Evolutionary conservation across 306 rosid species (phyloP).

Genomic region (Dalbergia oliveri): DNA sequence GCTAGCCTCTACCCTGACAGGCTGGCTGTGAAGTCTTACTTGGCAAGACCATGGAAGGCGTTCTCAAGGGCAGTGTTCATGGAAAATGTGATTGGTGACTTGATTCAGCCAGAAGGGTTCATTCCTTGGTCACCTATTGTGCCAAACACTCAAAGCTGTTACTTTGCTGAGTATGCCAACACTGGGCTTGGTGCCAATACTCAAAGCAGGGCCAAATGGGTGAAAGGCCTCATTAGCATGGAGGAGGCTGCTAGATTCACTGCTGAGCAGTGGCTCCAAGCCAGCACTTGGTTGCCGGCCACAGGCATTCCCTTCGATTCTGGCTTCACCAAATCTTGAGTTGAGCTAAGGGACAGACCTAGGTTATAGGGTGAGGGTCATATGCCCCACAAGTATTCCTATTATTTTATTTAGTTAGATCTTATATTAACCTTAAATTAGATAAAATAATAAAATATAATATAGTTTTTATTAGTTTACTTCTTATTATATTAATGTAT

Average conservation of each 20-base stretch:
- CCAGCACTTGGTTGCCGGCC: slow-evolving; percentile 51
- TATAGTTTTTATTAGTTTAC: too few relatives aligned
- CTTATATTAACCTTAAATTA: too few relatives aligned
- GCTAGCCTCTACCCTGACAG: slow-evolving; percentile 36
- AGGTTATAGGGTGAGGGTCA: too few relatives aligned
- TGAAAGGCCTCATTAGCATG: slow-evolving; percentile 45
- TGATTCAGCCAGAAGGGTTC: slow-evolving; percentile 51
- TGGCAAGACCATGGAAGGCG: slow-evolving; percentile 77
- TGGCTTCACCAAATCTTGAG: slow-evolving; percentile 30
- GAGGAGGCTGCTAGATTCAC: slow-evolving; percentile 55
- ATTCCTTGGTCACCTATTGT: slow-evolving; percentile 52
- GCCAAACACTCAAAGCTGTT: slow-evolving; percentile 42
- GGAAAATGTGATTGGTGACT: slow-evolving; percentile 58
- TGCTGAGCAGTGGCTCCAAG: slow-evolving; percentile 42
- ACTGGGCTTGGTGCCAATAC: slow-evolving; percentile 62
- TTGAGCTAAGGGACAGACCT: too few relatives aligned
- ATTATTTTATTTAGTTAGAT: too few relatives aligned
- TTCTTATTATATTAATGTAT: too few relatives aligned
- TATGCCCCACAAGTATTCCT: too few relatives aligned
- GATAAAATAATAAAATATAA: too few relatives aligned
- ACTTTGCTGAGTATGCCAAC: slow-evolving; percentile 68
- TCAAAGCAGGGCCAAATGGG: slow-evolving; percentile 54
- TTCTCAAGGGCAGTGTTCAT: slow-evolving; percentile 64
- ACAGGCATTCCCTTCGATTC: slow-evolving; percentile 25
- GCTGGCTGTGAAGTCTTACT: slow-evolving; percentile 49